Conservation (phyloP, 805 yeast species). For the Kodamaea leandrae region DNA sequence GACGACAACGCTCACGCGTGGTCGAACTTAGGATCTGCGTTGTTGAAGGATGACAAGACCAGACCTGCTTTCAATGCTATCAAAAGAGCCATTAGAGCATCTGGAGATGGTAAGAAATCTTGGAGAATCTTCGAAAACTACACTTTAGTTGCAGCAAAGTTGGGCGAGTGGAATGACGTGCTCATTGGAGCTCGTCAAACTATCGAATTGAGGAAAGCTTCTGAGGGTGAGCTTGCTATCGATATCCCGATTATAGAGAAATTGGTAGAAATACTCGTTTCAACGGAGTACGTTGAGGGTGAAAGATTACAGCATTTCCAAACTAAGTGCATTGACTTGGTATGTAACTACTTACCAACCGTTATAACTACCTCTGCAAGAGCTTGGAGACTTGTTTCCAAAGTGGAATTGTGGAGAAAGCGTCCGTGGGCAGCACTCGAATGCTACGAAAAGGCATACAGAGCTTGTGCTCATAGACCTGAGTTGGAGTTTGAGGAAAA, state of each 20-base stretch:
- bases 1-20: conserved; percentile 80
- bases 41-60: conserved; percentile 59
- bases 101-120: conserved; percentile 63
- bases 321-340: conserved; percentile 62
- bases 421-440: conserved; percentile 87
- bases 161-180: conserved; percentile 88
- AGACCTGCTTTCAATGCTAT: conserved; percentile 84
- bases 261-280: conserved; percentile 61
- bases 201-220: conserved; percentile 53
- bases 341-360: conserved; percentile 65
- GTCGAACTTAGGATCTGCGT: conserved; percentile 87
- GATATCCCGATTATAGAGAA: conserved; percentile 76
- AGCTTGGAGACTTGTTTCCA: conserved; percentile 81
- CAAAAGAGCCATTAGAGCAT: conserved; percentile 69
- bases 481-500: conserved; percentile 58
- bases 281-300: conserved; percentile 43
- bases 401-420: conserved; percentile 81
- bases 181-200: conserved; percentile 68
- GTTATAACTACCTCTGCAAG: conserved; percentile 66
- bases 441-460: conserved; percentile 80
- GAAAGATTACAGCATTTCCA: conserved; percentile 59
- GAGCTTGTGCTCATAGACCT: conserved; percentile 66
- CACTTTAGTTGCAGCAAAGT: conserved; percentile 72
- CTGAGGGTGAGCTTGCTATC: conserved; percentile 59
- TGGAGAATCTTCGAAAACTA: conserved; percentile 94